Evolutionary conservation across 2,329 filamentous ascomycete genomes (phyloP).

Genomic region (Xylariales sp.): DNA sequence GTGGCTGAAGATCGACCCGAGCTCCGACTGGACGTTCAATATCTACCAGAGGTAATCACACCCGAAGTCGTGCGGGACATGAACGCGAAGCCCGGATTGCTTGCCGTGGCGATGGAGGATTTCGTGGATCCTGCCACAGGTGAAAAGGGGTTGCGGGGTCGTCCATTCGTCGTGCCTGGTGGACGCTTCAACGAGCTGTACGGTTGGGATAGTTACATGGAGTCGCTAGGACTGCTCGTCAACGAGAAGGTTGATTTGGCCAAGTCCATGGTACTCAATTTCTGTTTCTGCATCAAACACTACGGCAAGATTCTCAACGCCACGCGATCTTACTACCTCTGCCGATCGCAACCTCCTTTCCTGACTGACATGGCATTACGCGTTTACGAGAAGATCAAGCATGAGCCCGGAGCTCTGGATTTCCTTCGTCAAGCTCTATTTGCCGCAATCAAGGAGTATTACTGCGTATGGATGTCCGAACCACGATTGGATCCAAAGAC

Average conservation of each 20-base stretch:
- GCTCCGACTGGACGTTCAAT: conserved; percentile 79
- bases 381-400: conserved; percentile 89
- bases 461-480: conserved; percentile 77
- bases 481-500: conserved; percentile 74
- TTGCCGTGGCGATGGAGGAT: conserved; percentile 87
- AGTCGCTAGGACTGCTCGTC: conserved; percentile 81
- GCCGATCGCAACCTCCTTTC: conserved; percentile 91
- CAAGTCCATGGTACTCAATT: conserved; percentile 93
- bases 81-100: conserved; percentile 80
- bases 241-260: conserved; percentile 82
- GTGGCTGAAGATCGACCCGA: conserved; percentile 77
- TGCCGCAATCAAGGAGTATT: conserved; percentile 95
- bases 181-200: conserved; percentile 98
- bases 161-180: conserved; percentile 95
- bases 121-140: conserved; percentile 62
- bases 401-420: conserved; percentile 72
- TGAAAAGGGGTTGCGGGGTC: conserved; percentile 66
- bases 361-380: conserved; percentile 94
- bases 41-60: conserved; percentile 72
- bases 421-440: conserved; percentile 77
- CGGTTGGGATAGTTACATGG: conserved; percentile 99
- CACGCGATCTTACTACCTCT: conserved; percentile 92
- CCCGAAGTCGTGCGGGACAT: conserved; percentile 76
- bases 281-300: conserved; percentile 96
- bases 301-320: conserved; percentile 98